phyloP scores from a whole-genome alignment of 352 stramenopile genomes.

The Phytophthora multivora region DNA sequence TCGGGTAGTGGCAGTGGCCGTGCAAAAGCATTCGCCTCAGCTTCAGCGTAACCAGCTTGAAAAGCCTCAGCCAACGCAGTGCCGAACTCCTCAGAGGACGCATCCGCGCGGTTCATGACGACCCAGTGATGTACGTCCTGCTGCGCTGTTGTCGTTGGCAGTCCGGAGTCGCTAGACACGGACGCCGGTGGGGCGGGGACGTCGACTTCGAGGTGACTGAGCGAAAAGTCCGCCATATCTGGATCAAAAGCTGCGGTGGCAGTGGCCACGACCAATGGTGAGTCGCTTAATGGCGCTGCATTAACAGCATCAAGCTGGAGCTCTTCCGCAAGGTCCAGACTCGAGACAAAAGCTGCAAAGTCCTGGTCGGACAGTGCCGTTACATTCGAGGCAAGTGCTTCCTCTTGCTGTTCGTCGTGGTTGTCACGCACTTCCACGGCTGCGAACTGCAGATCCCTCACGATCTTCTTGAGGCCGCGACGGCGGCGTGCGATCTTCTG shows the following conservation, averaged over 20 bases:
- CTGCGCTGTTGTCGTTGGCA: constrained; percentile 17
- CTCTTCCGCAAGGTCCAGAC: constrained; percentile 30
- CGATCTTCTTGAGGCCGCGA: constrained; percentile 43
- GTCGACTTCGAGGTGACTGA: constrained; percentile 2
- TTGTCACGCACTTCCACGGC: constrained; percentile 5
- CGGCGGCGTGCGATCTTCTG: constrained; percentile 66
- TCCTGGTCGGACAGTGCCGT: constrained; percentile 30
- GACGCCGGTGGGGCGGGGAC: not conserved
- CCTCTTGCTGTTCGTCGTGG: not conserved
- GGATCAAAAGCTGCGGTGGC: not conserved
- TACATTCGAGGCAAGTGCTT: constrained; percentile 14
- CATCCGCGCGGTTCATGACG: constrained; percentile 33
- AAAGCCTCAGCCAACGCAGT: constrained; percentile 19
- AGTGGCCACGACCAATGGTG: constrained; percentile 29
- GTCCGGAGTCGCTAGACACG: constrained; percentile 1
- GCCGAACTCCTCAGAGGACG: constrained; percentile 32
- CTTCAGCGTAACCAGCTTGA: constrained; percentile 2
- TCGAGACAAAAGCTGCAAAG: constrained; percentile 29
- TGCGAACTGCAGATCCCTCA: constrained; percentile 35
- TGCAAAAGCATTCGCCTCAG: constrained; percentile 1
- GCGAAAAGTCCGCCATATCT: constrained; percentile 18
- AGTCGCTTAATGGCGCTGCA: constrained; percentile 11
- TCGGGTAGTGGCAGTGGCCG: constrained; percentile 15
- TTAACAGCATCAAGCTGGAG: constrained; percentile 14
- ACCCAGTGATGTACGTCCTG: constrained; percentile 39